Evolutionary conservation across 208 protist species (phyloP), one percentile per base, ranked within the genome.

Genomic region (Trypanosomatidae sp.): DNA sequence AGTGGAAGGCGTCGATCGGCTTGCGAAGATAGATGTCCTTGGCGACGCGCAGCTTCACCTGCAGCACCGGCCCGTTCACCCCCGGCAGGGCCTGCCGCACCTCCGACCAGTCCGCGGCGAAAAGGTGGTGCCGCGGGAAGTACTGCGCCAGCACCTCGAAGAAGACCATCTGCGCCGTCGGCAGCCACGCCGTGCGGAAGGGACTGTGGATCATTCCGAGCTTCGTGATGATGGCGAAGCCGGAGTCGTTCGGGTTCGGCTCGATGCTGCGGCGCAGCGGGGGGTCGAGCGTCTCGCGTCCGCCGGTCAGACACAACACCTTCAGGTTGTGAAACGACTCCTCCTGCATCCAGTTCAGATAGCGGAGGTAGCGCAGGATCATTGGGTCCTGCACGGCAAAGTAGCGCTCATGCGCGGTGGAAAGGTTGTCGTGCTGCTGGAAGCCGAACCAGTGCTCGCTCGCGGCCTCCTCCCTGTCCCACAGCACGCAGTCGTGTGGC

Each of bases 361-460:
- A 96, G 46, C 91, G 89, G 62, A 96, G 81, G 52, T 96, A 96
- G 65, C 91, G 89, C 65, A 96, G 70, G 43, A 96, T 86, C n/a
- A 92, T 66, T 13, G 91, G 91, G 70, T 96, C 91, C 68, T 84
- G 76, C 65, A 85, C 41, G 46, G 84, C 66, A 50, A 77, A 85
- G 69, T 92, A 94, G 15, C 86, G 80, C 75, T 96, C 90, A 47
- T 87, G 80, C 50, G 80, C 88, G 9, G 89, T 91, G 28, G 83
- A 75, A 28, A 96, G 75, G 72, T 94, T 94, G 80, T 94, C 89
- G 67, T 87, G 76, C 64, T 96, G 88, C 72, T 84, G 74, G 68
- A 96, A 94, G 46, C 71, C 70, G 62, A 94, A 92, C 90, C 91
- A 96, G 52, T 94, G 86, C 79, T 96, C 91, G 60, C 83, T 94